Base-by-base conservation (phyloP, 495 filamentous ascomycete genomes). In the Cercophora sp. region DNA sequence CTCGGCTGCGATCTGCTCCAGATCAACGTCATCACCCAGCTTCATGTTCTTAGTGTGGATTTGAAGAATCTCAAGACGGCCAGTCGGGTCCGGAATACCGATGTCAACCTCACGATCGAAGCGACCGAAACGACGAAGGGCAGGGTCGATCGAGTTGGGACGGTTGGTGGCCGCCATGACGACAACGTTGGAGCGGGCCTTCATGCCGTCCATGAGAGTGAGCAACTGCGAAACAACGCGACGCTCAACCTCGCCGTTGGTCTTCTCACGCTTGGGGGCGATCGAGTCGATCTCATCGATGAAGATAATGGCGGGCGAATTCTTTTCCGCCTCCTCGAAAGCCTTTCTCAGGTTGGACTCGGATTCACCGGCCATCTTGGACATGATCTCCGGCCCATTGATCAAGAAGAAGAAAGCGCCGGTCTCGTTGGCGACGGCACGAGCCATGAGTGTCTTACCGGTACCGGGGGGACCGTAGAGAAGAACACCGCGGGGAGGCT, bases 31-130 rank as follows among this genome's bases (percentile, higher is more conserved):
- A 39, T 96, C 94, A 41, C 76, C 90, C 24, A 98, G 83, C 80
- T 97, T 98, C 93, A 98, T 98, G 83, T 98, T 98, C 85, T 98
- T 98, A 61, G 94, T 97, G 78, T 98, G 93, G 58, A 98, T 98
- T 72, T 91, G 87, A 42, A 98, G 83, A 67, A 98, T 96, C 78
- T 98, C 93, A 36, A 98, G 87, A 82, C 94, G 93, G 56, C 93
- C 93, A 64, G 93, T 97, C 47, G 94, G 93, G 73, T 97, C 92
- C 27, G 92, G 92, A 57, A 97, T 96, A 58, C 92, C 91, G 60
- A 97, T 96, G 65, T 97, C 92, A 54, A 97, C 92, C 70, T 97
- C 92, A 71, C 92, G 93, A 71, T 96, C 92, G 78, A 97, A 97
- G 72, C 92, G 93, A 42, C 93, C 93, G 65, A 95, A 96, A 57